A percentile compares a stretch with the other conserved stretches of the same genome.
These are phyloP conservation scores for Neurospora sp. DNA, from an alignment of 495 filamentous ascomycete species.

Conservation along the genomic window DNA sequence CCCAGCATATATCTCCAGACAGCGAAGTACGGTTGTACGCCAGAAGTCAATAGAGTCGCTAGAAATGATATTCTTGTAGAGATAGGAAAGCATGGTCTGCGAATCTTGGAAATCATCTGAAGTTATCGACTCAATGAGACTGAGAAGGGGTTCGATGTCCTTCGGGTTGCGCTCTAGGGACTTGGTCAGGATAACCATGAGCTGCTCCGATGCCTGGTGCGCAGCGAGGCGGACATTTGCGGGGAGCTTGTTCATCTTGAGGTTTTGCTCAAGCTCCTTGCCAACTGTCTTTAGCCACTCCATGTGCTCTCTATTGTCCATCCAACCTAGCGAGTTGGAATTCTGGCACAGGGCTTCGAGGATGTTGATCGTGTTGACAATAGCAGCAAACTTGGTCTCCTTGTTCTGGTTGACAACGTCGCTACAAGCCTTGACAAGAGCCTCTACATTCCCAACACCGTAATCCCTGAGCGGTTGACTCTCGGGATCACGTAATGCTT, in stretches of 20 bases:
- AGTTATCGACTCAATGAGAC: slow-evolving; percentile 73
- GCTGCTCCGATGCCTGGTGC: slow-evolving; percentile 77
- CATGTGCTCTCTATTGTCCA: slow-evolving; percentile 65
- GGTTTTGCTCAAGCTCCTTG: slow-evolving; percentile 61
- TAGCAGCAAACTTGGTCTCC: slow-evolving; percentile 54
- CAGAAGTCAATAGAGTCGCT: slow-evolving; percentile 84
- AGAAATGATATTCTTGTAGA: slow-evolving; percentile 76
- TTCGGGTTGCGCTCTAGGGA: slow-evolving; percentile 63
- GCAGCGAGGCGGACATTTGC: slow-evolving; percentile 69
- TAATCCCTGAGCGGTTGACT: slow-evolving; percentile 66
- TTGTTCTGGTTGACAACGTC: slow-evolving; percentile 48
- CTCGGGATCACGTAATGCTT: slow-evolving; percentile 68
- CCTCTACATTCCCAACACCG: slow-evolving; percentile 62
- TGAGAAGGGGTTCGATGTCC: slow-evolving; percentile 82
- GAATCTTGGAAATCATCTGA: slow-evolving; percentile 69
- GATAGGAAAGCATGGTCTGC: slow-evolving; percentile 65
- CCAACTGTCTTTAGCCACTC: slow-evolving; percentile 62
- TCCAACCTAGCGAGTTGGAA: slow-evolving; percentile 53
- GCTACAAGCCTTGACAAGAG: slow-evolving; percentile 54
- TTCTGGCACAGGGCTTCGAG: slow-evolving; percentile 62
- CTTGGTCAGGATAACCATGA: slow-evolving; percentile 76
- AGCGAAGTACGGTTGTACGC: slow-evolving; percentile 71
- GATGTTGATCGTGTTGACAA: slow-evolving; percentile 81
- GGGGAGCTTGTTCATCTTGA: slow-evolving; percentile 58
- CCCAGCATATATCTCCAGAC: slow-evolving; percentile 77